Base-by-base conservation (phyloP, 2,329 filamentous ascomycete species). In the Diaporthe eres region DNA sequence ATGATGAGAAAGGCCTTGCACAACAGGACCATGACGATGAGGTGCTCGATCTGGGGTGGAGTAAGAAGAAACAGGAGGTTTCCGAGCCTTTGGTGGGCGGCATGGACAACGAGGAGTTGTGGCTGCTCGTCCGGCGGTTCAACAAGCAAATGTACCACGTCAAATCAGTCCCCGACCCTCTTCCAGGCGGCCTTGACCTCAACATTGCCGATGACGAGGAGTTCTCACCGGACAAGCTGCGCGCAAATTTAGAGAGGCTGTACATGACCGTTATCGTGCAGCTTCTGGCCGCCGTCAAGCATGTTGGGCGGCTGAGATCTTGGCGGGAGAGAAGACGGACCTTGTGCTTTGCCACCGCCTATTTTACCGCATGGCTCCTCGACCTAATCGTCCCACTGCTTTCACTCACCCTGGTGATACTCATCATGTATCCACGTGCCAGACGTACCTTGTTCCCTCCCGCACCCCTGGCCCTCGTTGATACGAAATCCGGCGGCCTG, bases 201-300 rank as follows among this genome's bases (percentile, higher is more conserved):
- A 95, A 95, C 79, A 93, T 95, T 74, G 92, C 94, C 6, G 93
- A 95, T 53, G 92, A 96, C 72, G 94, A 97, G 78, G 93, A 96
- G 75, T 97, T 97, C 82, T 94, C 93, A 0, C 94, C 95, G 0
- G 94, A 97, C 80, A 97, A 97, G 84, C 86, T 97, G 60, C 89
- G 95, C 15, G 91, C 92, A 3, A 95, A 94, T 72, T 82, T 97
- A 5, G 95, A 97, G 84, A 88, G 95, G 19, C 85, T 97, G 15
- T 97, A 97, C 82, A 95, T 95, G 89, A 94, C 93, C 0, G 91
- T 97, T 0, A 86, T 93, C 10, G 89, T 96, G 67, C 89, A 92
- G 19, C 61, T 95, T 17, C 88, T 95, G 58, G 88, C 87, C 0
- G 89, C 91, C 22, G 90, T 90, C 76, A 96, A 97, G 80, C 95